Evolutionary conservation across 1,139 yeast genomes (phyloP).

Genomic region (Spencermartinsiella ligniputridi): DNA sequence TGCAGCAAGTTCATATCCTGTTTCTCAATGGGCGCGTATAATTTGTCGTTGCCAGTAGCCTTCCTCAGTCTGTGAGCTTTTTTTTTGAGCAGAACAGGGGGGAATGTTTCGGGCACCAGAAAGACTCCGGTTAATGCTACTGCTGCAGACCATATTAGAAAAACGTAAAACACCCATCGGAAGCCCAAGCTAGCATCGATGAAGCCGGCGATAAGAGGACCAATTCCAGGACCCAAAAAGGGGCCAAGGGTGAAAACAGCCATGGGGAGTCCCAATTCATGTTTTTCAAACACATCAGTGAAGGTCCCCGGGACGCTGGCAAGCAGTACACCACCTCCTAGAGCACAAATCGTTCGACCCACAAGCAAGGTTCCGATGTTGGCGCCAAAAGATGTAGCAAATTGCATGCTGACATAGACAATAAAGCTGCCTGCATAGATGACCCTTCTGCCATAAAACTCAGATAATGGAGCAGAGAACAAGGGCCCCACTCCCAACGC

Average conservation of each 20-base stretch:
- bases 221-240: constrained; percentile 70
- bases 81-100: constrained; percentile 47
- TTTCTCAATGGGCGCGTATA: constrained; percentile 43
- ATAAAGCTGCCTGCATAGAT: constrained; percentile 58
- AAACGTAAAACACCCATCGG: constrained; percentile 61
- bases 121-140: constrained; percentile 51
- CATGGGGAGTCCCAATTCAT: constrained; percentile 63
- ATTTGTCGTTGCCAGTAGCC: constrained; percentile 37
- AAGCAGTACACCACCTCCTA: constrained; percentile 65
- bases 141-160: constrained; percentile 62
- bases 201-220: constrained; percentile 68
- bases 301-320: constrained; percentile 76
- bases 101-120: constrained; percentile 67
- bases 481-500: constrained; percentile 70
- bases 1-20: constrained; percentile 27
- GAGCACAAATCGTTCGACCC: constrained; percentile 65
- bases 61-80: constrained; percentile 46
- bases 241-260: constrained; percentile 69
- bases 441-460: constrained; percentile 63
- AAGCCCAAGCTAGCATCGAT: constrained; percentile 48
- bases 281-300: constrained; percentile 57
- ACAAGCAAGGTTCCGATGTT: constrained; percentile 59
- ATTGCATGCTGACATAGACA: constrained; percentile 55
- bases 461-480: constrained; percentile 69
- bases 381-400: constrained; percentile 61